These are phyloP conservation scores for Phytophthora sp. DNA, from an alignment of 352 stramenopile species.

Conservation along the genomic window DNA sequence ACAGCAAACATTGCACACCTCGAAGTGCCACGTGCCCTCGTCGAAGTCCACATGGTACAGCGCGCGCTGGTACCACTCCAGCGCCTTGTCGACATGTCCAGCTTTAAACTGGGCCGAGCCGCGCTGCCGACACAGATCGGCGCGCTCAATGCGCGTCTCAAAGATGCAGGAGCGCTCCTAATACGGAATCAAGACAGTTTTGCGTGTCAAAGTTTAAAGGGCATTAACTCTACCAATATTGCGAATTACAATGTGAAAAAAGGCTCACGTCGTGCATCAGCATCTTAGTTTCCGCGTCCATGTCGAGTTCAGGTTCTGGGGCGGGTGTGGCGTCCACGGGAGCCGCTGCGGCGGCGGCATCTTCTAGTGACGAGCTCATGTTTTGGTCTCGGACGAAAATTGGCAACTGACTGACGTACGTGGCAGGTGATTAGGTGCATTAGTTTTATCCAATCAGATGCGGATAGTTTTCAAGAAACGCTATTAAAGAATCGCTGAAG, in stretches of 20 bases:
- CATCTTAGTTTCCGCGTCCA: constrained; percentile 38
- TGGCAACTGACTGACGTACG: constrained; percentile 24
- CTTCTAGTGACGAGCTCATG: constrained; percentile 5
- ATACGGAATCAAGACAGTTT: too few species aligned
- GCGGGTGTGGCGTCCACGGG: background rate
- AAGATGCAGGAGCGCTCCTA: constrained; percentile 88
- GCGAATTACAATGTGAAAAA: background rate
- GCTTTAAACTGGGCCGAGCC: constrained; percentile 67
- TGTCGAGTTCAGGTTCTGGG: background rate
- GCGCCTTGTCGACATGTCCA: constrained; percentile 47
- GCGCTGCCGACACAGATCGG: constrained; percentile 64
- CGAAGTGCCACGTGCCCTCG: constrained; percentile 86
- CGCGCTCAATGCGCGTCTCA: constrained; percentile 77
- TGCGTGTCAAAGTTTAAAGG: constrained; percentile 8
- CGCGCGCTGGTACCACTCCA: constrained; percentile 80
- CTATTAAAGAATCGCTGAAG: background rate
- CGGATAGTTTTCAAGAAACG: constrained; percentile 1
- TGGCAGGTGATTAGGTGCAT: background rate
- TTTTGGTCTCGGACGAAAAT: constrained; percentile 19
- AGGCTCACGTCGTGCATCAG: constrained; percentile 42
- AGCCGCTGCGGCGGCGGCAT: background rate
- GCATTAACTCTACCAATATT: constrained; percentile 1
- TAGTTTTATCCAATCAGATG: constrained; percentile 8
- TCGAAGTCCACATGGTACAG: constrained; percentile 87
- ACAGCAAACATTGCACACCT: constrained; percentile 38